phyloP scores from a whole-genome alignment of 495 filamentous ascomycete species.

The Astrothelium macrocarpum region DNA sequence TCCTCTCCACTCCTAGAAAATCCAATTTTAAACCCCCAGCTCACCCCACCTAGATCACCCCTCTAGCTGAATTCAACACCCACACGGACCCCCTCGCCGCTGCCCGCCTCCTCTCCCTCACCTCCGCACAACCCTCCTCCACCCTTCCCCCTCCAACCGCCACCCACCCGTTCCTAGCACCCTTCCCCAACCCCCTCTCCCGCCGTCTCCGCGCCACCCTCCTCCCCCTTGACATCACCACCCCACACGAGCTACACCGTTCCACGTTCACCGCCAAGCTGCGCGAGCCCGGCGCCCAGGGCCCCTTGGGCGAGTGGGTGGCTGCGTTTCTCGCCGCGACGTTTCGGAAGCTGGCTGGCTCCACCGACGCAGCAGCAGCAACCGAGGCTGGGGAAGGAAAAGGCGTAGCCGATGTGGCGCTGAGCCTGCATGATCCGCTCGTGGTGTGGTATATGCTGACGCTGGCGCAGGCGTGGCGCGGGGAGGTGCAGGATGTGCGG shows the following conservation, averaged over 20 bases:
- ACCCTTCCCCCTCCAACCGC: constrained; percentile 56
- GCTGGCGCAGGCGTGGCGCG: constrained; percentile 31
- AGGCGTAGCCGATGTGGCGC: constrained; percentile 35
- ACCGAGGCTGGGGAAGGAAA: constrained; percentile 44
- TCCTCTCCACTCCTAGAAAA: constrained; percentile 9
- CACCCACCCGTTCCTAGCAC: too few species aligned
- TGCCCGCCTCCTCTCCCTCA: constrained; percentile 81
- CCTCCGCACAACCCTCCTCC: constrained; percentile 59
- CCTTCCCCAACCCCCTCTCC: too few species aligned
- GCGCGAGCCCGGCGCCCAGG: constrained; percentile 49
- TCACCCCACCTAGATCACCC: constrained; percentile 36
- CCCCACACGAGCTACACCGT: constrained; percentile 8
- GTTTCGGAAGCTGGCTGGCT: constrained; percentile 68
- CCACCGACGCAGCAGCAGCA: too few species aligned
- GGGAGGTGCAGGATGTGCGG: constrained; percentile 59
- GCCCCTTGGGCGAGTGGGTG: constrained; percentile 44
- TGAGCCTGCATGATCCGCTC: constrained; percentile 82
- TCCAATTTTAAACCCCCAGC: not conserved
- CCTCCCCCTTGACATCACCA: not conserved
- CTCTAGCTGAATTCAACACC: constrained; percentile 43
- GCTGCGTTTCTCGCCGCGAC: too few species aligned
- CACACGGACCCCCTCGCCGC: constrained; percentile 51
- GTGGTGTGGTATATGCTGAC: constrained; percentile 80
- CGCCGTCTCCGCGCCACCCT: constrained; percentile 12
- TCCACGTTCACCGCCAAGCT: constrained; percentile 21